Base-by-base conservation (phyloP, 2,329 filamentous ascomycete genomes). In the Cryoendolithus antarcticus region DNA sequence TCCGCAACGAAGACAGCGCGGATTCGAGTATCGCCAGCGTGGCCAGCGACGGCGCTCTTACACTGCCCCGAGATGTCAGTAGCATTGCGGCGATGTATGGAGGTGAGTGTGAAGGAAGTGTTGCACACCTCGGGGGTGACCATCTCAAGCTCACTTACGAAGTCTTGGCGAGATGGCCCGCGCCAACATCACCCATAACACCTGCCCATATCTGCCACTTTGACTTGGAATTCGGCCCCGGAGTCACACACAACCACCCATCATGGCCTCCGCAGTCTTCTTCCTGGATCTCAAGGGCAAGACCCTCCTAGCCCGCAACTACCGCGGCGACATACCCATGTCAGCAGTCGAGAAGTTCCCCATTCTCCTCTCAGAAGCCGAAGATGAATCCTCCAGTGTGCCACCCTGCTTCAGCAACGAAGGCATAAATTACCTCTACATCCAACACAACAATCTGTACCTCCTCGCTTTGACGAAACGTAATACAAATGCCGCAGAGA, bases 231-330 rank as follows among this genome's bases (percentile, higher is more conserved):
- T 27, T 8, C 6, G 24, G 6, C 24, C 24, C 24, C 7, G 3
- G 24, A 4, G 24, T 27, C 24, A 27, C 7, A 27, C 24, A 7
- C 24, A 27, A 27, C 24, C 31, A 31, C 19, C 39, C 40, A 71
- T 54, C 60, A 98, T 98, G 91, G 91, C 91, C 53, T 98, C 91
- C 44, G 91, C 91, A 49, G 62, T 98, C 57, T 98, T 98, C 75
- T 98, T 98, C 63, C 81, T 98, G 57, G 91, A 98, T 65, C 75
- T 98, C 52, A 98, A 98, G 86, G 91, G 91, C 84, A 98, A 98
- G 88, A 96, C 91, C 70, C 88, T 98, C 54, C 75, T 98, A 58
- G 91, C 91, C 64, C 85, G 91, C 59, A 98, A 98, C 70, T 98
- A 98, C 65, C 78, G 91, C 61, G 91, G 91, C 62, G 91, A 98